Evolutionary conservation across 2,329 filamentous ascomycete genomes (phyloP).

Genomic region (Stagonosporopsis tanaceti): DNA sequence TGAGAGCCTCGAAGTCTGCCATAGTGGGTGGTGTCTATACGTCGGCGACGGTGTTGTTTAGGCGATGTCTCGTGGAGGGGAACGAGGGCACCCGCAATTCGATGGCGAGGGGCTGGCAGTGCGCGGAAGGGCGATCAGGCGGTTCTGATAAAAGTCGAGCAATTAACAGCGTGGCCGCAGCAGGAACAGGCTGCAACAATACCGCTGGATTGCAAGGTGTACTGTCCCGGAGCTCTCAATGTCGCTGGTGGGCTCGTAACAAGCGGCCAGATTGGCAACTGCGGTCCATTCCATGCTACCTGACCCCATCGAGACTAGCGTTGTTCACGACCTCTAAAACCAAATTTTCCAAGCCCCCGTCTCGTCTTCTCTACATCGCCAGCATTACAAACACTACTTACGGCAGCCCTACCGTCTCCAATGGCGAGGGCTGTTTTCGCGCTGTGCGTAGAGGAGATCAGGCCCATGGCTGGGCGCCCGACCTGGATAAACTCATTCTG

Average conservation of each 20-base stretch:
- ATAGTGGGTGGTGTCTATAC: constrained; percentile 59
- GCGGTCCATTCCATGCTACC: constrained; percentile 23
- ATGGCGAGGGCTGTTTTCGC: constrained; percentile 69
- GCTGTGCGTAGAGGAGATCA: constrained; percentile 70
- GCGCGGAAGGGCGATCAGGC: constrained; percentile 16
- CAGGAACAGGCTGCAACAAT: constrained; percentile 34
- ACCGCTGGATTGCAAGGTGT: constrained; percentile 25
- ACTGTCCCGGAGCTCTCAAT: constrained; percentile 37
- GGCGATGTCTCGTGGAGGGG: constrained; percentile 35
- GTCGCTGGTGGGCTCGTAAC: constrained; percentile 20
- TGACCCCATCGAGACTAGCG: constrained; percentile 36
- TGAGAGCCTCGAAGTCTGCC: constrained; percentile 86
- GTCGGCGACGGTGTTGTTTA: constrained; percentile 22
- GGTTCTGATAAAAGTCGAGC: constrained; percentile 7
- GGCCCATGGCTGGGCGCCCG: constrained; percentile 77
- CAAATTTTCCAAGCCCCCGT: constrained; percentile 48
- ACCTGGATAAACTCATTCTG: constrained; percentile 69
- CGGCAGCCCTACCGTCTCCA: constrained; percentile 59
- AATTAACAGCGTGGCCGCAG: constrained; percentile 26
- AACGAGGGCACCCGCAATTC: constrained; percentile 43
- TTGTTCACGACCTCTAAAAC: constrained; percentile 32
- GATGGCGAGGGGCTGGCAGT: constrained; percentile 38
- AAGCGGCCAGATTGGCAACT: constrained; percentile 44
- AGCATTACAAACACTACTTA: constrained; percentile 67
- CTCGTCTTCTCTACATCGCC: constrained; percentile 59